Conservation (phyloP, 2,329 filamentous ascomycete genomes). For the Cytospora piceae region DNA sequence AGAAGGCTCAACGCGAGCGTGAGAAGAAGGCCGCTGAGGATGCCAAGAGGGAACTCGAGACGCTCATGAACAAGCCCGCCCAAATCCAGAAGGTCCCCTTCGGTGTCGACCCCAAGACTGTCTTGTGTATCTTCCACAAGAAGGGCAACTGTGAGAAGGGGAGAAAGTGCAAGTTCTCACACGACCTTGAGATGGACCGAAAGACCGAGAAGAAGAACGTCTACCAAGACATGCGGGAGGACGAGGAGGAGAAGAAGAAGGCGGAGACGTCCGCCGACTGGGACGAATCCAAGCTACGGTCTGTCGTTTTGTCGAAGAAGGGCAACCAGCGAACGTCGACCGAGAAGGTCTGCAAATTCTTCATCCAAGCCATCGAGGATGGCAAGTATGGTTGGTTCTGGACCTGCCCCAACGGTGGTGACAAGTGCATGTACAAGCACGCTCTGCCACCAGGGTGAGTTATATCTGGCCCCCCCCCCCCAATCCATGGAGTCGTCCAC, state of each 20-base stretch:
- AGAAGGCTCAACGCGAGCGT: conserved; percentile 70
- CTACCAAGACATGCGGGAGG: conserved; percentile 80
- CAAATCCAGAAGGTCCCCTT: conserved; percentile 98
- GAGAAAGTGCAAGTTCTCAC: conserved; percentile 96
- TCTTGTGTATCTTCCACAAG: conserved; percentile 95
- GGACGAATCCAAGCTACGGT: conserved; percentile 94
- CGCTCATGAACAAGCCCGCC: conserved; percentile 86
- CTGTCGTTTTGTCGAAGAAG: conserved; percentile 93
- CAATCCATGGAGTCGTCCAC: not conserved
- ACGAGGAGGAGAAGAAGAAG: conserved; percentile 79
- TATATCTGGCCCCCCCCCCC: not conserved
- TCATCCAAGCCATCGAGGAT: conserved; percentile 96
- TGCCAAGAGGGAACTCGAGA: conserved; percentile 77
- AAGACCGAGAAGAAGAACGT: conserved; percentile 92
- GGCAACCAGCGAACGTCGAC: conserved; percentile 94
- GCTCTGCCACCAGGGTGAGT: conserved; percentile 90
- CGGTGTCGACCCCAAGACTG: conserved; percentile 96
- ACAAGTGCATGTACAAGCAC: conserved; percentile 99
- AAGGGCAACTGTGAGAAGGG: conserved; percentile 98
- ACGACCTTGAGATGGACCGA: conserved; percentile 85
- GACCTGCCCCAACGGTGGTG: conserved; percentile 92
- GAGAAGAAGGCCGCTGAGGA: conserved; percentile 91
- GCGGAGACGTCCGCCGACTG: conserved; percentile 92
- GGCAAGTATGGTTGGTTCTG: conserved; percentile 99
- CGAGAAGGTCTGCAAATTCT: conserved; percentile 99